phyloP scores from a whole-genome alignment of 768 basidiomycete genomes.

The Boletus sp. region DNA sequence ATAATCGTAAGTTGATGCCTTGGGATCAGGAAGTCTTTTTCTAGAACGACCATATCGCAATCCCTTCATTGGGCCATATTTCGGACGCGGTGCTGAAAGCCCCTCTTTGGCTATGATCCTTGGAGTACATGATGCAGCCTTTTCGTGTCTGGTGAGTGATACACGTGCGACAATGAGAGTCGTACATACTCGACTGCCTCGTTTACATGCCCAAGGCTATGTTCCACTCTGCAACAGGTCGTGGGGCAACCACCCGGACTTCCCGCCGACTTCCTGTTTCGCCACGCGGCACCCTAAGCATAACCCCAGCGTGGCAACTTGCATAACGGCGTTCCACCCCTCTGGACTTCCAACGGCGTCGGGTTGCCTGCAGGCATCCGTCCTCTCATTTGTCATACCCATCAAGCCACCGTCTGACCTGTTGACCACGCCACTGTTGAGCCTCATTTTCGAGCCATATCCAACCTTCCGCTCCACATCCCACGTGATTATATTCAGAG shows the following conservation, averaged over 20 bases:
- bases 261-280: slow-evolving; percentile 7
- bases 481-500: slow-evolving; percentile 5
- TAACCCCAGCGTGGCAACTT: slow-evolving; percentile 5
- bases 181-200: neutral
- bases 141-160: neutral
- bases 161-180: slow-evolving; percentile 2
- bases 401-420: slow-evolving; percentile 20
- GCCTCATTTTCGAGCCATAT: neutral
- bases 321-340: slow-evolving; percentile 15
- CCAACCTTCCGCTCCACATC: neutral
- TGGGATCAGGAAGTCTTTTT: slow-evolving; percentile 8
- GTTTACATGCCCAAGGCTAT: neutral
- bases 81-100: slow-evolving; percentile 12
- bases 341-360: slow-evolving; percentile 11
- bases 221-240: neutral
- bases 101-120: slow-evolving; percentile 3
- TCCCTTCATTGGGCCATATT: slow-evolving; percentile 14
- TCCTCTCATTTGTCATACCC: neutral
- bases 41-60: slow-evolving; percentile 17
- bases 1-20: neutral
- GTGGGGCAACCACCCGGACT: neutral
- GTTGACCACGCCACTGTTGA: slow-evolving; percentile 6
- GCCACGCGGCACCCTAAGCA: slow-evolving; percentile 10
- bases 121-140: slow-evolving; percentile 4
- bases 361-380: slow-evolving; percentile 10